A percentile compares a stretch with the other conserved stretches of the same genome.
phyloP scores from a whole-genome alignment of 169 alveolate genomes.

The Theileria orientalis region DNA sequence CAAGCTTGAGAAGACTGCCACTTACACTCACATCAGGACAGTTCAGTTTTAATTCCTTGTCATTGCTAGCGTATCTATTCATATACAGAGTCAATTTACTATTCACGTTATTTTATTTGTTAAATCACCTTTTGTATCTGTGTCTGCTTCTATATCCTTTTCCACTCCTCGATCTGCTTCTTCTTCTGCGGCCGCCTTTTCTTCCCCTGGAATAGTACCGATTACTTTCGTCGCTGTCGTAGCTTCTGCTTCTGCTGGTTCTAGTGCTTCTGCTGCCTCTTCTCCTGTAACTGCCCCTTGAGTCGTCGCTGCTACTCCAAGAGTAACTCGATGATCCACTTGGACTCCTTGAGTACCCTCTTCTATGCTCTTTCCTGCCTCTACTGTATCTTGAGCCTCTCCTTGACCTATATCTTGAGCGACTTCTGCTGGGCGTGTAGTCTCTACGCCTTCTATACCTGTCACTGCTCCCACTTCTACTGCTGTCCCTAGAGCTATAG shows the following conservation, averaged over 20 bases:
- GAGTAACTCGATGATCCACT: not conserved
- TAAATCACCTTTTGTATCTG: constrained; percentile 1
- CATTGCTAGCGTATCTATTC: not conserved
- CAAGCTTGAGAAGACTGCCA: constrained; percentile 15
- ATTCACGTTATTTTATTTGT: not conserved
- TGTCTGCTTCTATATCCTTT: not conserved
- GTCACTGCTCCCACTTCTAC: constrained; percentile 1
- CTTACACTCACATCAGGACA: constrained; percentile 1
- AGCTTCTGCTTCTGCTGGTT: not conserved
- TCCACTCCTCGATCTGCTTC: not conserved
- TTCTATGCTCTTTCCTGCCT: constrained; percentile 9
- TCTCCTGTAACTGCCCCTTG: too few relatives aligned
- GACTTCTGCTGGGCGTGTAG: not conserved
- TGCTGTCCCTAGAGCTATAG: not conserved
- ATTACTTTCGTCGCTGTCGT: not conserved
- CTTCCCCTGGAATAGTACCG: too few relatives aligned
- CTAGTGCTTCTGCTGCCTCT: not conserved
- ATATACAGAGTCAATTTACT: not conserved
- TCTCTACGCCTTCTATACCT: not conserved
- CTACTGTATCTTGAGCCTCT: not conserved
- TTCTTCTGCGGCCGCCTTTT: not conserved
- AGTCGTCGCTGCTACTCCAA: not conserved
- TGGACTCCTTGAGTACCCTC: not conserved
- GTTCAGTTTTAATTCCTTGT: constrained; percentile 2
- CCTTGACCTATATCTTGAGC: not conserved